Evolutionary conservation across 495 filamentous ascomycete species (phyloP).

Genomic region (Massariosphaeria phaeospora): DNA sequence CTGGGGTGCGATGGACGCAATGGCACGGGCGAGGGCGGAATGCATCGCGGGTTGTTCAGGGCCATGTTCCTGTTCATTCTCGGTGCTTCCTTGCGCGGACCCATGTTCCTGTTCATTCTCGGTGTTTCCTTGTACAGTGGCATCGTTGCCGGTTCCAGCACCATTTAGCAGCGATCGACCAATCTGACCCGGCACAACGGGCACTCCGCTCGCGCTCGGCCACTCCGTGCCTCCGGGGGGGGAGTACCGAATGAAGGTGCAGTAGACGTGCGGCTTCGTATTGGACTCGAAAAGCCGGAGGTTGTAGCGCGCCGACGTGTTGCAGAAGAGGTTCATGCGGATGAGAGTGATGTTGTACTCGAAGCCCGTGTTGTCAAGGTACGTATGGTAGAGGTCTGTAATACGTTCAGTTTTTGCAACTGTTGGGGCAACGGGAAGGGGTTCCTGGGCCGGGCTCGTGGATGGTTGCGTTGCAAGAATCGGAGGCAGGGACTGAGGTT

Average conservation of each 20-base stretch:
- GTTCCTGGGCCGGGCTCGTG: not conserved
- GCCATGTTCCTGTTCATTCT: not conserved
- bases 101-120: not conserved
- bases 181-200: not conserved
- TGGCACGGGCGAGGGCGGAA: not conserved
- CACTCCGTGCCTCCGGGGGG: slow-evolving; percentile 2
- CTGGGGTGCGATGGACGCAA: slow-evolving; percentile 1
- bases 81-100: not conserved
- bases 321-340: slow-evolving; percentile 41
- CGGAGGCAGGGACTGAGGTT: not conserved
- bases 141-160: slow-evolving; percentile 11
- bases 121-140: not conserved
- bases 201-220: not conserved
- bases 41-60: not conserved
- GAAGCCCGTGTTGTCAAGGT: slow-evolving; percentile 47
- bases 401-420: slow-evolving; percentile 4
- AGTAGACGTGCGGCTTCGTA: slow-evolving; percentile 46
- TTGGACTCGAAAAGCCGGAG: slow-evolving; percentile 50
- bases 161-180: not conserved
- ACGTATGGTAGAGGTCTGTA: slow-evolving; percentile 47
- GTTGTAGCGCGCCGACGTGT: slow-evolving; percentile 41
- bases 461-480: not conserved
- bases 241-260: slow-evolving; percentile 30
- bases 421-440: not conserved
- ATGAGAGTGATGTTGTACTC: slow-evolving; percentile 47